Evolutionary conservation across 2,329 filamentous ascomycete genomes (phyloP), one percentile per base, ranked within the genome.

Genomic region (Neonectria punicea): DNA sequence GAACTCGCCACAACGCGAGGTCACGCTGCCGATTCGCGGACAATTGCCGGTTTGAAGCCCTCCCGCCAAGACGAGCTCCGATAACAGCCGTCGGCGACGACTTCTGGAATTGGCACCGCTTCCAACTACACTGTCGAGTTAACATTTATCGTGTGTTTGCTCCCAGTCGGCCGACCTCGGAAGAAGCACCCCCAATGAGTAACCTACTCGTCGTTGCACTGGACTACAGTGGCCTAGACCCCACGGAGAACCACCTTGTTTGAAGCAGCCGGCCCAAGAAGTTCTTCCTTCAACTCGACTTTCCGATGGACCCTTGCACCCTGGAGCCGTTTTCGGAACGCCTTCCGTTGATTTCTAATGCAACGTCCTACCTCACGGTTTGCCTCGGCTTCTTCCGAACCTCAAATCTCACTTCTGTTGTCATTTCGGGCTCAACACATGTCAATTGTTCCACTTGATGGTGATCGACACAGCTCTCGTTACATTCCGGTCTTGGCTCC

Each of bases 1-100:
- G 43, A 6, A n/a, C 32, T 41, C 20, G 34, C 32, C 13, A 6
- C 16, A 41, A 54, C 51, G 51, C 51, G 51, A 41, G 34, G 51
- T 54, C 51, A 54, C 51, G 51, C 9, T 41, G 51, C 51, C 20
- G 22, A 14, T 28, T 32, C 50, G n/a, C 50, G 18, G 49, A 53
- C 11, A 20, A 16, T 53, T 53, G 51, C 20, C 20, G 20, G 44
- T 14, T 14, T 20, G 18, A 8, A 46, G 43, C 32, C 43, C 43
- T 22, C n/a, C 18, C 10, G 43, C 18, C 20, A 46, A 46, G 43
- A 46, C 20, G 43, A 22, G 43, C 43, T 14, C 20, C 20, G 11
- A 46, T 22, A 22, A 16, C 20, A 25, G 20, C 44, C 44, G 44
- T 25, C 44, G 44, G 44, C 44, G 44, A 46, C 10, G 11, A 25